A percentile compares a stretch with the other conserved stretches of the same genome.
These are phyloP conservation scores for Solanum appendiculatum DNA, from an alignment of 257 asterid genomes.

Conservation along the genomic window DNA sequence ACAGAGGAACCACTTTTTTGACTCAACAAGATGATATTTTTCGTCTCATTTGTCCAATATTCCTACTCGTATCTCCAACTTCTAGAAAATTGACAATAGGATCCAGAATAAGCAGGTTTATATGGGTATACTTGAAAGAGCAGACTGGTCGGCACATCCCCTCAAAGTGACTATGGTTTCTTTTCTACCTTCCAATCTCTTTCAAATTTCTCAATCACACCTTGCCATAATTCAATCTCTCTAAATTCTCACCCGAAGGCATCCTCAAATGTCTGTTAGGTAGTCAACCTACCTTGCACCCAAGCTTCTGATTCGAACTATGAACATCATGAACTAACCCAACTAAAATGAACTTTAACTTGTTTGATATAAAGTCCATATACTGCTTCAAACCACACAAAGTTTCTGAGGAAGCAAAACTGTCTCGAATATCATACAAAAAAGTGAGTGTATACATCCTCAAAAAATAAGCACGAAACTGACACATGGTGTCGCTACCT, in stretches of 20 bases:
- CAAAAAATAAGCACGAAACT: not conserved
- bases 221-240: not conserved
- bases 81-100: not conserved
- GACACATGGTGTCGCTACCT: not conserved
- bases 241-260: not conserved
- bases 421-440: not conserved
- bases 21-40: not conserved
- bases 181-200: not conserved
- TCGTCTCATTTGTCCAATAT: not conserved
- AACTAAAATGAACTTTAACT: not conserved
- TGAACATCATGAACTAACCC: not conserved
- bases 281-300: not conserved
- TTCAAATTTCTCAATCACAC: not conserved
- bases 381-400: not conserved
- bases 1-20: not conserved
- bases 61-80: not conserved
- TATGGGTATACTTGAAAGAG: not conserved
- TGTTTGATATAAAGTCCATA: not conserved
- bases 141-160: not conserved
- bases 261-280: not conserved
- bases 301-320: not conserved
- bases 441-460: not conserved
- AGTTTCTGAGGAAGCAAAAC: not conserved
- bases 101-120: not conserved
- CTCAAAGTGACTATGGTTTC: not conserved